Conservation (phyloP, 495 filamentous ascomycete species). For the Lepidopterella palustris region DNA sequence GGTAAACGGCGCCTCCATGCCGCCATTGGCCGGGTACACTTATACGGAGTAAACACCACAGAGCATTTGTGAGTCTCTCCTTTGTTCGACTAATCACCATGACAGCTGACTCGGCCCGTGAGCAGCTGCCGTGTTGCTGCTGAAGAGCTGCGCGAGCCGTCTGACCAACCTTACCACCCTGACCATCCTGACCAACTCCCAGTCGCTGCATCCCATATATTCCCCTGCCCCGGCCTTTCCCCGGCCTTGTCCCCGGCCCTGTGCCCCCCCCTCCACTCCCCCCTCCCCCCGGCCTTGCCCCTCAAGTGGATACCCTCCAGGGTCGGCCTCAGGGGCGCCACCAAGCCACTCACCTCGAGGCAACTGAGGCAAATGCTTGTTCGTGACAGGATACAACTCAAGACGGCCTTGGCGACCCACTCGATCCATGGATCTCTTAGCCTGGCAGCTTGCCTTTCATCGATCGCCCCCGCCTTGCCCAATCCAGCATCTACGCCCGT, state of each 20-base stretch:
- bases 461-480: background rate
- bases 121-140: background rate
- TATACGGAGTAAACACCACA: no score
- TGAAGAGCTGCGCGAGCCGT: background rate
- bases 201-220: no score
- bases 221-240: no score
- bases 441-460: background rate
- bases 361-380: background rate
- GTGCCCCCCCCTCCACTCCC: no score
- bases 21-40: background rate
- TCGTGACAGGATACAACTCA: background rate
- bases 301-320: background rate
- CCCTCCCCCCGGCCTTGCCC: background rate
- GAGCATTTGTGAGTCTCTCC: background rate
- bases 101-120: background rate
- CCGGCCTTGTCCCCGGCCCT: no score
- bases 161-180: no score
- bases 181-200: no score
- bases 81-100: background rate
- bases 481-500: background rate
- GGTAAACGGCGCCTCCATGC: background rate
- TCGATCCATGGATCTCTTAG: background rate
- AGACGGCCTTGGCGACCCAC: background rate
- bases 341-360: background rate
- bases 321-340: background rate